A percentile compares a stretch with the other conserved stretches of the same genome.
phyloP scores from a whole-genome alignment of 371 early-diverging fungal species.

The Syncephalastrum sp. region DNA sequence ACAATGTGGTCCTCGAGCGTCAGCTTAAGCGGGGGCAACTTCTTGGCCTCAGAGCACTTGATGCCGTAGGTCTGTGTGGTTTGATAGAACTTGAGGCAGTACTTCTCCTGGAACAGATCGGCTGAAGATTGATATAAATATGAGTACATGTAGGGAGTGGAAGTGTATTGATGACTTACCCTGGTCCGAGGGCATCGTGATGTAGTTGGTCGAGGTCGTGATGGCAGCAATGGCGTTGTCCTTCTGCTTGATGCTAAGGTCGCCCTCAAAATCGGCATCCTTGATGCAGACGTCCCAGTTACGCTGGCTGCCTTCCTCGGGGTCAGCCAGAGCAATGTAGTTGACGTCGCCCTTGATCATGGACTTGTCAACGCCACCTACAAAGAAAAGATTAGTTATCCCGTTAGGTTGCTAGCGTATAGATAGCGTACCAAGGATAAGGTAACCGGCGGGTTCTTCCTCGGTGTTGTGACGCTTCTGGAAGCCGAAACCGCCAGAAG shows the following conservation, averaged over 20 bases:
- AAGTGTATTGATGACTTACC: slow-evolving; percentile 17
- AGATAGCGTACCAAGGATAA: slow-evolving; percentile 33
- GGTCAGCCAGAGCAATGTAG: slow-evolving; percentile 27
- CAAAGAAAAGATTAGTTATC: slow-evolving; percentile 6
- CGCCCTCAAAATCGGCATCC: slow-evolving; percentile 34
- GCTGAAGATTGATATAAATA: slow-evolving; percentile 19
- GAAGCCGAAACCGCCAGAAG: slow-evolving; percentile 33
- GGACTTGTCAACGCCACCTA: slow-evolving; percentile 44
- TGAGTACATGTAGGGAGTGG: slow-evolving; percentile 2
- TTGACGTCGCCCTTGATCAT: slow-evolving; percentile 39
- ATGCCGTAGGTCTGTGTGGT: slow-evolving; percentile 37
- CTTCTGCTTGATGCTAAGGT: slow-evolving; percentile 25
- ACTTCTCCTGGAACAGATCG: slow-evolving; percentile 37
- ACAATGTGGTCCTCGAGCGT: slow-evolving; percentile 33
- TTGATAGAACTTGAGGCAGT: slow-evolving; percentile 41
- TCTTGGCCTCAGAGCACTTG: slow-evolving; percentile 44
- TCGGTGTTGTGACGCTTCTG: slow-evolving; percentile 23
- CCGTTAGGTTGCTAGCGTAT: background rate
- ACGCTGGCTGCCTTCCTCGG: slow-evolving; percentile 18
- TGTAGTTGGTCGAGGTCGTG: slow-evolving; percentile 37
- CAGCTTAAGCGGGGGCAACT: slow-evolving; percentile 37
- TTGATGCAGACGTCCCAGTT: slow-evolving; percentile 47
- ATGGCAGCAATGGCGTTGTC: slow-evolving; percentile 37
- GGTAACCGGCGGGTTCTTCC: slow-evolving; percentile 40
- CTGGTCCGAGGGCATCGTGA: slow-evolving; percentile 44